Conservation (phyloP, 441 rosid genomes). For the Gossypium trilobum region DNA sequence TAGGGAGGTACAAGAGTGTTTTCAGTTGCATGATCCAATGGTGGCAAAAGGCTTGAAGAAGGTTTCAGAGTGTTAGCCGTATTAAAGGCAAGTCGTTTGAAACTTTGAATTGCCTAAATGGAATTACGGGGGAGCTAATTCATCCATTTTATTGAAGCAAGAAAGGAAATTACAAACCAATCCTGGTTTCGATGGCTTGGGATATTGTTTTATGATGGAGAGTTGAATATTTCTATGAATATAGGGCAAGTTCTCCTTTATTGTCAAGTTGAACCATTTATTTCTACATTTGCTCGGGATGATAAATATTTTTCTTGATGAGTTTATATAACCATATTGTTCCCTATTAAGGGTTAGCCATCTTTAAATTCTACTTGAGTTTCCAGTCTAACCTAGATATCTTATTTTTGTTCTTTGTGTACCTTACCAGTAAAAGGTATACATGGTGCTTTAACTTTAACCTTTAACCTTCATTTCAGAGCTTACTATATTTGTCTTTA, state of each 20-base stretch:
- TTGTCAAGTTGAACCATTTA: not conserved
- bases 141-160: too few species aligned
- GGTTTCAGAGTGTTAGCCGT: not conserved
- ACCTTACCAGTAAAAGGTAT: not conserved
- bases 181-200: not conserved
- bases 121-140: not conserved
- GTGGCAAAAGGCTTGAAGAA: not conserved
- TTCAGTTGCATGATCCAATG: conserved; percentile 12
- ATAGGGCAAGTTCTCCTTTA: not conserved
- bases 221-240: not conserved
- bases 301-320: not conserved
- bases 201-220: not conserved
- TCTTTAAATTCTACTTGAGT: not conserved
- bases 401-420: not conserved
- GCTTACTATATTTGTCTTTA: not conserved
- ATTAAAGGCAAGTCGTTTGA: not conserved
- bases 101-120: not conserved
- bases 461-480: not conserved
- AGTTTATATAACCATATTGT: not conserved
- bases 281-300: not conserved
- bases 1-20: conserved; percentile 21
- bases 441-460: not conserved
- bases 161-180: too few species aligned
- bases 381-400: not conserved
- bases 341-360: not conserved